Base-by-base conservation (phyloP, 129 eudicot species). In the Logfia minima region DNA sequence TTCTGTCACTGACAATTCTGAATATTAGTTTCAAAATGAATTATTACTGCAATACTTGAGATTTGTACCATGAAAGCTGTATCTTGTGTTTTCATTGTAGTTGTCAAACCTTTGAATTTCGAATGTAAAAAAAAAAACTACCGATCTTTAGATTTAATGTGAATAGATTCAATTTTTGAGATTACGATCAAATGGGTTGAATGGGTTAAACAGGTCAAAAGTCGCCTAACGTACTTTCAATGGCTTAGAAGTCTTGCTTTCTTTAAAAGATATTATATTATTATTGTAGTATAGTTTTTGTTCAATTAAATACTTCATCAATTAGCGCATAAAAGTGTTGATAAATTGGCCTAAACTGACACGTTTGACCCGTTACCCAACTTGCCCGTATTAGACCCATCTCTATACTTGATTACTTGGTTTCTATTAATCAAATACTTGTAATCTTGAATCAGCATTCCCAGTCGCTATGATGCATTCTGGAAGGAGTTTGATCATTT, bases 401-500 rank as follows among this genome's bases (percentile, higher is more conserved):
- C 39, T 22, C 3, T n/a, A 1, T 41, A 29, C 39, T 74, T 43
- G 14, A 4, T 29, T 41, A 29, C 39, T 74, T 43, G 14, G 8
- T 29, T 55, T 18, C 10, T 32, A 8, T 16, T 68, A 28, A 68
- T 39, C 5, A 24, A 39, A 43, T 21, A 43, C 16, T 2, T 72
- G 43, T 72, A 11, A 11, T 19, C 23, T 82, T 77, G 82, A 65
- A 77, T 72, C 76, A 82, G 82, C 31, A 77, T 82, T 59, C 85
- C 85, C 8, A 74, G 75, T 66, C 75, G 85, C 6, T 72, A 77
- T 28, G 79, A 82, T 32, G 78, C 85, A 19, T 82, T 82, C 53
- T 72, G 85, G 85, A 82, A 77, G 79, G 85, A 82, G 58, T 14
- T 77, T 22, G 71, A 72, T 66, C 74, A 72, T 39, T 53, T 82